Conservation (phyloP, 225 moss, liverwort and hornwort species). For the Neckera pumila region DNA sequence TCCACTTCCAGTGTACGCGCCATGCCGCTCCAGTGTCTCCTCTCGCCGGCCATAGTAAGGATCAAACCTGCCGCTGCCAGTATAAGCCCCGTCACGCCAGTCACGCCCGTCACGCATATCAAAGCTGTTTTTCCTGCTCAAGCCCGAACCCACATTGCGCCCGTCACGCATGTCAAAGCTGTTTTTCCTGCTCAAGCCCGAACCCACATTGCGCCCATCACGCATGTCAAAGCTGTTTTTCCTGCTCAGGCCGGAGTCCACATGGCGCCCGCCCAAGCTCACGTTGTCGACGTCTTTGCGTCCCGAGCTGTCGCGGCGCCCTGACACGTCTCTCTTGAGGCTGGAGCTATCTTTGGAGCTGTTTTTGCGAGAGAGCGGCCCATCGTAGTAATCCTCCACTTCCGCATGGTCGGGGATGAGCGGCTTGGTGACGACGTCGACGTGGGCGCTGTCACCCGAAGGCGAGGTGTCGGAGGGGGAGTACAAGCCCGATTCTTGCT, state of each 20-base stretch:
- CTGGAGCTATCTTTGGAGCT: conserved; percentile 14
- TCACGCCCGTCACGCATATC: neutral
- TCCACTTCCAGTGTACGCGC: conserved; percentile 20
- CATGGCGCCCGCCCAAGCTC: neutral
- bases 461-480: conserved; percentile 42
- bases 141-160: neutral
- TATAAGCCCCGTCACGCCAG: conserved; percentile 4
- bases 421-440: neutral
- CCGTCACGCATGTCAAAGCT: conserved; percentile 4
- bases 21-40: neutral
- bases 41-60: conserved; percentile 14
- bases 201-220: neutral
- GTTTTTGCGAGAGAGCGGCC: conserved; percentile 23
- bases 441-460: neutral
- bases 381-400: conserved; percentile 49
- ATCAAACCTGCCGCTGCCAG: conserved; percentile 25
- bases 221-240: neutral
- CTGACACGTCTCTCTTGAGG: conserved; percentile 13
- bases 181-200: neutral
- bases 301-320: conserved; percentile 23
- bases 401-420: conserved; percentile 6
- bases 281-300: conserved; percentile 1
- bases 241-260: neutral
- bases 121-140: conserved; percentile 15
- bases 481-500: conserved; percentile 51